Evolutionary conservation across 176 grass and related monocot species (phyloP), one percentile per base, ranked within the genome.

Genomic region (Oropetium thomaeum): DNA sequence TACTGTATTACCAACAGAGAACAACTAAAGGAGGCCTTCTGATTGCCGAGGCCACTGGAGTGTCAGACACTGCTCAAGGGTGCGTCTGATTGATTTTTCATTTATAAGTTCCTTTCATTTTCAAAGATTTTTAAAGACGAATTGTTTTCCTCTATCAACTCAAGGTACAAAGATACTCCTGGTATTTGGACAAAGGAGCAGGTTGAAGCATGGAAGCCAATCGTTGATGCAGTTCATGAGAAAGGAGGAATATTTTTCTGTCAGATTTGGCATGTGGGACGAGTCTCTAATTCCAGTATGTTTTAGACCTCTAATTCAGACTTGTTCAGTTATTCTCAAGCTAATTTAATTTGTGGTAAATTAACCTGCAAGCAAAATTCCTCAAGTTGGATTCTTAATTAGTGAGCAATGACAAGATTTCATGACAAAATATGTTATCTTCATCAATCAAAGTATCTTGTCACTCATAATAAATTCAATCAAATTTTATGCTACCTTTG

Each of bases 21-120:
- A 26, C 82, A 73, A 73, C 82, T 44, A 71, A 86, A 78, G 84
- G 81, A 16, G 88, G 85, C 17, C 67, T 96, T 75, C 51, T 96
- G 30, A 84, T 89, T 14, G 40, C 86, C 6, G 83, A 96, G 69
- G 86, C 83, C 45, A 87, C 89, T n/a, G 86, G 83, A 67, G 40
- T 96, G 30, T 96, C 92, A 14, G 86, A 92, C 44, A 91, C 86
- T 47, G 86, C 92, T 65, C 88, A 87, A 75, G 92, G 89, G 82
- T 93, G 65, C 31, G 58, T 73, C 59, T 60, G 6, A 28, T 66
- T 63, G 69, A 64, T 37, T 42, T 42, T 6, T 60, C 60, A 78
- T 66, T 4, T 31, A 11, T 15, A 66, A 9, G 65, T 67, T 66
- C 22, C 8, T 55, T 44, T 70, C 1, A 16, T 5, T 5, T 41